Base-by-base conservation (phyloP, 345 rosid species). In the Bretschneidera sinensis region DNA sequence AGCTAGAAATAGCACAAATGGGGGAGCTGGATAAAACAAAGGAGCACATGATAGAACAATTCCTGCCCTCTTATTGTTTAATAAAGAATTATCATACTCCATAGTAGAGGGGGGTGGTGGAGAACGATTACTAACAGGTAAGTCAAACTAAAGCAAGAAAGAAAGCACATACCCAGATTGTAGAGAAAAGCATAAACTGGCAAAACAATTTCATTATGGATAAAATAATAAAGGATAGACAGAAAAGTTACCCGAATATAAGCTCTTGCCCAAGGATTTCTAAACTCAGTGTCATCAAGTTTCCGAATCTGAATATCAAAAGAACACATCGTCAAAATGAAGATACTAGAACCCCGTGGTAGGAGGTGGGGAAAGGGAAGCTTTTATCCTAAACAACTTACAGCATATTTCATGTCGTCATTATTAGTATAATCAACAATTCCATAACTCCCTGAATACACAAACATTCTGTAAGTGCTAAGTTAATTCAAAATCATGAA, bases 361-460 rank as follows among this genome's bases (percentile, higher is more conserved):
- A n/a, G n/a, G 13, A 21, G 10, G 21, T 23, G 53, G 59, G 20
- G 31, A 43, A 48, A 51, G 28, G 17, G 25, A 13, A 54, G 20
- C 15, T 5, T 21, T 31, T 25, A 19, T n/a, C 45, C 20, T 43
- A 33, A 61, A 62, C 24, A 63, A 79, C 92, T 83, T 78, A 92
- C 96, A 51, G 96, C 95, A 72, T 92, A 92, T 69, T 89, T 92
- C 98, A 89, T 92, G 82, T 89, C 98, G 25, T 92, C 96, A 63
- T 81, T 70, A 72, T 86, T 92, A 49, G 95, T 86, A 74, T 89
- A 92, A 78, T 92, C 98, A 34, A 92, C 96, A 73, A 92, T 31
- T 57, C 96, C 98, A 82, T 74, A 92, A 61, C 92, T 89, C 57
- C 96, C 95, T 88, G 82, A 69, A 57, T 25, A 48, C 17, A 49